Conservation (phyloP, 768 basidiomycete species). For the Cystofilobasidium capitatum region DNA sequence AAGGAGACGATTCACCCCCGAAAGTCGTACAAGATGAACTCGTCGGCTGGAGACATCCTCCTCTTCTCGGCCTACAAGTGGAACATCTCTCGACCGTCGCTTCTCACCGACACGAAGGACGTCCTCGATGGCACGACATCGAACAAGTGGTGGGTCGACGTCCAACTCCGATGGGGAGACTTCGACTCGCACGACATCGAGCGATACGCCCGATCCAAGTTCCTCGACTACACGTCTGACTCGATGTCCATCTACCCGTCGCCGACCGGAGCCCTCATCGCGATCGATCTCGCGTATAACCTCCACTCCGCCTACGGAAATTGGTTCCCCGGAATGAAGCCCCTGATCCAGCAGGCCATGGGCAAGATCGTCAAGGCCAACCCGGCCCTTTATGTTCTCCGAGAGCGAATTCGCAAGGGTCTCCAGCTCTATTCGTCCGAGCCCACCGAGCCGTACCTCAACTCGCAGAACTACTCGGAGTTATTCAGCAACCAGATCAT, state of each 20-base stretch:
- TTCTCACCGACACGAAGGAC: conserved; percentile 92
- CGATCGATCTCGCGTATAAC: conserved; percentile 97
- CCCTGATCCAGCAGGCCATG: conserved; percentile 96
- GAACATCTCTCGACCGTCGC: conserved; percentile 93
- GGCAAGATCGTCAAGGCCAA: conserved; percentile 99
- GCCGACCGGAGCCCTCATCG: conserved; percentile 96
- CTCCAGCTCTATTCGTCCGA: conserved; percentile 97
- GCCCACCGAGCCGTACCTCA: conserved; percentile 96
- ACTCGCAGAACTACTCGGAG: conserved; percentile 61
- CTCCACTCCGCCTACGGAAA: conserved; percentile 97
- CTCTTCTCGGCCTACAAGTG: conserved; percentile 86
- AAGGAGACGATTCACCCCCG: conserved; percentile 98
- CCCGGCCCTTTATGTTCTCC: conserved; percentile 89
- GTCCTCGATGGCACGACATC: conserved; percentile 94
- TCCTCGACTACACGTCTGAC: conserved; percentile 82
- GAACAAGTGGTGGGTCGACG: conserved; percentile 96
- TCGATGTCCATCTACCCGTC: conserved; percentile 99
- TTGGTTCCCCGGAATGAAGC: conserved; percentile 99
- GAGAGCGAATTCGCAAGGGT: conserved; percentile 97
- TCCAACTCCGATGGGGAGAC: conserved; percentile 88
- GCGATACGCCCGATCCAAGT: conserved; percentile 95
- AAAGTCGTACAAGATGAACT: conserved; percentile 99
- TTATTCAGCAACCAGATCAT: conserved; percentile 88
- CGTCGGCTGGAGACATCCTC: conserved; percentile 96
- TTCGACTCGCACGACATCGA: conserved; percentile 99